A percentile compares a stretch with the other conserved stretches of the same genome.
These are phyloP conservation scores for Nakazawaea sp. DNA, from an alignment of 805 yeast genomes.

Conservation along the genomic window DNA sequence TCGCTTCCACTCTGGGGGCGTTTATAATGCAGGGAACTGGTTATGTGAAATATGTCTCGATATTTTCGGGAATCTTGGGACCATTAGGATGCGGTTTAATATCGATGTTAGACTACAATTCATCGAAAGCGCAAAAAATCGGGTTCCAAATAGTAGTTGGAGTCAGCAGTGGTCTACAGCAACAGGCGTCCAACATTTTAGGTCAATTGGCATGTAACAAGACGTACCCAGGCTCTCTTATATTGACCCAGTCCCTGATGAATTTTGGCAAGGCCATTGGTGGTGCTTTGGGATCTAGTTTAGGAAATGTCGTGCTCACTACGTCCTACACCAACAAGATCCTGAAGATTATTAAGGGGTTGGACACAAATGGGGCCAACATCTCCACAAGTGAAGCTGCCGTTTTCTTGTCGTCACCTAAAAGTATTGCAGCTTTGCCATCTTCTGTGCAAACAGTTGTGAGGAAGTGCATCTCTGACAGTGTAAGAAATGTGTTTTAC, in stretches of 20 bases:
- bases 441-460: slow-evolving; percentile 13
- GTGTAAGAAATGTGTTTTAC: slow-evolving; percentile 33
- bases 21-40: slow-evolving; percentile 29
- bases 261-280: slow-evolving; percentile 39
- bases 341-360: background rate
- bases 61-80: slow-evolving; percentile 28
- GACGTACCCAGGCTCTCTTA: slow-evolving; percentile 35
- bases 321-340: slow-evolving; percentile 20
- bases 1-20: slow-evolving; percentile 31
- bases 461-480: slow-evolving; percentile 22
- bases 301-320: slow-evolving; percentile 35
- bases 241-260: slow-evolving; percentile 38
- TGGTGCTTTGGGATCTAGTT: slow-evolving; percentile 35
- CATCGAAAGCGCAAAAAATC: slow-evolving; percentile 29
- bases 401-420: slow-evolving; percentile 8
- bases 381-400: slow-evolving; percentile 1
- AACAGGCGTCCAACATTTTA: slow-evolving; percentile 37
- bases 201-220: slow-evolving; percentile 47
- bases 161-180: slow-evolving; percentile 36
- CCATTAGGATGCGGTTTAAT: slow-evolving; percentile 39
- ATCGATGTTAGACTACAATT: slow-evolving; percentile 30
- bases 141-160: slow-evolving; percentile 43
- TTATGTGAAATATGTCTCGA: slow-evolving; percentile 32
- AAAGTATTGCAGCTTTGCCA: slow-evolving; percentile 2
- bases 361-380: background rate